These are phyloP conservation scores for Xylaria palmicola DNA, from an alignment of 495 filamentous ascomycete species.

Conservation along the genomic window DNA sequence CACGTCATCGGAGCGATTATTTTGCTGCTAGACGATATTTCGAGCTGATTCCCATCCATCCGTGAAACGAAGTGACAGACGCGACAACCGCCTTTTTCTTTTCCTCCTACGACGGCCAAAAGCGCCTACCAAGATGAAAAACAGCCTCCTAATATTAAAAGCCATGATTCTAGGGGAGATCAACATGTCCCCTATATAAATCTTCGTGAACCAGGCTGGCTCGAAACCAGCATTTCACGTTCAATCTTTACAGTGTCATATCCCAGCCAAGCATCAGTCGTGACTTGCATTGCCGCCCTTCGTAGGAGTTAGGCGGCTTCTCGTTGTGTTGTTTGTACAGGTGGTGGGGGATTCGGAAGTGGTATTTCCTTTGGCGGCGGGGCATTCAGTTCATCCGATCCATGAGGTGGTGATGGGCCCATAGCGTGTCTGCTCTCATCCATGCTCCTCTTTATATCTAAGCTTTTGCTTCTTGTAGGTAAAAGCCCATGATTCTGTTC, in stretches of 20 bases:
- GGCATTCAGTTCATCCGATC: slow-evolving; percentile 7
- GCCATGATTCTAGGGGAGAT: not conserved
- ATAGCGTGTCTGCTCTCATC: slow-evolving; percentile 24
- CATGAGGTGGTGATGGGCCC: slow-evolving; percentile 2
- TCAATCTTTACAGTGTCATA: slow-evolving; percentile 21
- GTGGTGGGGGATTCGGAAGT: slow-evolving; percentile 20
- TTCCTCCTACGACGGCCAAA: slow-evolving; percentile 1
- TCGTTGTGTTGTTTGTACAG: slow-evolving; percentile 21
- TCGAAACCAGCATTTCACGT: not conserved
- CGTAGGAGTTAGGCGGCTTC: slow-evolving; percentile 23
- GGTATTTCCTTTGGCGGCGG: slow-evolving; percentile 22
- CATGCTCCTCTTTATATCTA: slow-evolving; percentile 38
- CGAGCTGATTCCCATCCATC: not conserved
- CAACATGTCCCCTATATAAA: not conserved
- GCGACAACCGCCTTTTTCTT: not conserved
- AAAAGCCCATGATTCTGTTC: slow-evolving; percentile 32
- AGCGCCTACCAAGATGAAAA: slow-evolving; percentile 2
- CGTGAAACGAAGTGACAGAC: slow-evolving; percentile 2
- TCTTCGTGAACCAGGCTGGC: not conserved
- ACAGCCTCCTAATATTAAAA: too few relatives aligned
- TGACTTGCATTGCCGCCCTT: slow-evolving; percentile 12
- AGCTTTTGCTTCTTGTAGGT: slow-evolving; percentile 38
- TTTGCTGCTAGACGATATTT: not conserved
- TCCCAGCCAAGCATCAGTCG: slow-evolving; percentile 17
- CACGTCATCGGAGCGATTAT: not conserved